Evolutionary conservation across 805 yeast species (phyloP), one percentile per base, ranked within the genome.

Genomic region (Yarrowia sp.): DNA sequence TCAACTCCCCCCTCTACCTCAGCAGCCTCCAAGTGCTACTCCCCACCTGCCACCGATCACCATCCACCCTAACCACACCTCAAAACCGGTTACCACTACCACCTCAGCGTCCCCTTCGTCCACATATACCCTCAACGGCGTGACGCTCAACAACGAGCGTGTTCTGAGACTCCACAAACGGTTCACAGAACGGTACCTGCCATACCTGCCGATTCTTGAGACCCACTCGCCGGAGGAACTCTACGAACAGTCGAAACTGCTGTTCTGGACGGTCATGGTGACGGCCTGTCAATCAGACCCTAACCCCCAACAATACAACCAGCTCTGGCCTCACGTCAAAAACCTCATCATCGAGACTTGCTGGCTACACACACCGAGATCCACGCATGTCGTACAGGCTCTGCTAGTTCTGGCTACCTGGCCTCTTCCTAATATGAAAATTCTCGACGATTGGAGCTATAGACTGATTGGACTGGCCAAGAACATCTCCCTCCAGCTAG

Each of bases 381-480:
- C 97, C 2, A 91, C 97, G 0, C 97, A 93, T 77, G 93, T 93
- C 48, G 91, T 93, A 8, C 98, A 93, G 75, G 97, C 97, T 0
- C 80, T 93, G 48, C 79, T 93, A 35, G 89, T 93, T n/a, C 81
- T 93, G 38, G 87, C 93, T 38, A 87, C 87, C 15, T 93, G 98
- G 98, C 97, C 97, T 0, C 78, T 93, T 55, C 98, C 98, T 0
- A 92, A 92, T 74, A 93, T 90, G 75, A 93, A 92, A 75, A 94
- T 93, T 19, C 81, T 93, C 70, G 98, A 93, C 78, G 98, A 93
- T 76, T 89, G 95, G 75, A 89, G 97, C 2, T 92, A 91, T 74
- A 82, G 98, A 74, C 93, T 92, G 77, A 87, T 91, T 16, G 97
- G 96, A 0, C 81, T 93, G 53, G 97, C 97, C 0, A 91, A 92